phyloP scores from a whole-genome alignment of 2,329 filamentous ascomycete species.

The Aspergillus sp. region DNA sequence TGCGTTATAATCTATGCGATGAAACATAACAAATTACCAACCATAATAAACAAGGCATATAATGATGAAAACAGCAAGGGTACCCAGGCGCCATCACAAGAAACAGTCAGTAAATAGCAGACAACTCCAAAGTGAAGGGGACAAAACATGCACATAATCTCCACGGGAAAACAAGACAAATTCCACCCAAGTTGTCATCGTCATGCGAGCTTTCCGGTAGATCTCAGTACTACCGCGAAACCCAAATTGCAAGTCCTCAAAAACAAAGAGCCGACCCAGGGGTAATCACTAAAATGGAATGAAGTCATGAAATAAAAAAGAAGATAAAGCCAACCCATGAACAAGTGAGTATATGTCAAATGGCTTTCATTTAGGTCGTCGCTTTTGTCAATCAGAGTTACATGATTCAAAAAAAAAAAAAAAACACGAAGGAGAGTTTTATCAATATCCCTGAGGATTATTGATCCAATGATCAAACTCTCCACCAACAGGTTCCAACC shows the following conservation, averaged over 20 bases:
- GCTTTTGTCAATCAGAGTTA: slow-evolving; percentile 11
- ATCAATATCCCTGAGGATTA: slow-evolving; percentile 20
- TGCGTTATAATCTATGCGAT: slow-evolving; percentile 11
- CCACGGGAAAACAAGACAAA: too few relatives aligned
- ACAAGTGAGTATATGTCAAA: not conserved
- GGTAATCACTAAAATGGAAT: too few relatives aligned
- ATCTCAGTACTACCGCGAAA: too few relatives aligned
- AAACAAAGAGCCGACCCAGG: not conserved
- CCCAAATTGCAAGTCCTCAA: not conserved
- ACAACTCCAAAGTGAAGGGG: too few relatives aligned
- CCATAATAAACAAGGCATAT: not conserved
- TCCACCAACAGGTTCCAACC: slow-evolving; percentile 39
- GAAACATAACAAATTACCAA: not conserved
- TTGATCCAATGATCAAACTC: slow-evolving; percentile 51
- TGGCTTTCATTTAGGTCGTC: slow-evolving; percentile 11
- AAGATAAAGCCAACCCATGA: slow-evolving; percentile 3
- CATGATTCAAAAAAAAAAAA: not conserved
- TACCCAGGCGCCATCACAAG: not conserved
- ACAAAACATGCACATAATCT: too few relatives aligned
- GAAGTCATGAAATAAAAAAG: not conserved
- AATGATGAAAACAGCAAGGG: slow-evolving; percentile 1
- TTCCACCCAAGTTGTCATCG: too few relatives aligned
- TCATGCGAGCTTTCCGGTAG: too few relatives aligned
- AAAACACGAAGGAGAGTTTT: not conserved
- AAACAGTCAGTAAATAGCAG: too few relatives aligned